Evolutionary conservation across 2,329 filamentous ascomycete species (phyloP).

Genomic region (Rhynchosporium agropyri): DNA sequence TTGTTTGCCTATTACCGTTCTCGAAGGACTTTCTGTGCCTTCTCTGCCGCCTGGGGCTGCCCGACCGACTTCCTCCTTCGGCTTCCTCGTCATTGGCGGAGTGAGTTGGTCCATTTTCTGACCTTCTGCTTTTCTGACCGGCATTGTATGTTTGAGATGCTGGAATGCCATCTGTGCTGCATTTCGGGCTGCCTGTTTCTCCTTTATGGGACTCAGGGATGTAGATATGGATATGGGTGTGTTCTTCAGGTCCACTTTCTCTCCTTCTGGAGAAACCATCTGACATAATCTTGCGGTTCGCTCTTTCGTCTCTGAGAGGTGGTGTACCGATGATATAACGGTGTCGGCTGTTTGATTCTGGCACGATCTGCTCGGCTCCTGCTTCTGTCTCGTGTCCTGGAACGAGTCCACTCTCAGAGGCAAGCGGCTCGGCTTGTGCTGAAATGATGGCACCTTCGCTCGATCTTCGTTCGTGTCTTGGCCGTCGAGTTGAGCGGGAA

Average conservation of each 20-base stretch:
- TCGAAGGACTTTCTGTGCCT: slow-evolving; percentile 33
- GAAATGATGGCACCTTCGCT: slow-evolving; percentile 20
- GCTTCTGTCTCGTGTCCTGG: slow-evolving; percentile 22
- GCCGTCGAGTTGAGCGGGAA: slow-evolving; percentile 25
- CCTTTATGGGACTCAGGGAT: slow-evolving; percentile 29
- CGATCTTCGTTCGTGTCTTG: slow-evolving; percentile 17
- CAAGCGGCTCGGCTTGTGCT: slow-evolving; percentile 22
- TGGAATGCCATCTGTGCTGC: slow-evolving; percentile 72
- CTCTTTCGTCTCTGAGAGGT: slow-evolving; percentile 26
- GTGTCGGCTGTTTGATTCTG: slow-evolving; percentile 30
- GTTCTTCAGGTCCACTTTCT: slow-evolving; percentile 30
- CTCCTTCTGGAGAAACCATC: slow-evolving; percentile 26
- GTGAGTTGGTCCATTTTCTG: slow-evolving; percentile 44
- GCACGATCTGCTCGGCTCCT: slow-evolving; percentile 26
- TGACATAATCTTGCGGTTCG: slow-evolving; percentile 33
- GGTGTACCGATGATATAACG: slow-evolving; percentile 36
- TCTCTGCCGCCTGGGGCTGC: slow-evolving; percentile 16
- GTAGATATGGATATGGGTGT: slow-evolving; percentile 43
- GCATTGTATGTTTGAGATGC: slow-evolving; percentile 34
- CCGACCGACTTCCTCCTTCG: slow-evolving; percentile 3
- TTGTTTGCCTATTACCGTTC: slow-evolving; percentile 8
- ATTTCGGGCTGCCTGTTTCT: slow-evolving; percentile 55
- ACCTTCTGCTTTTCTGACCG: slow-evolving; percentile 32
- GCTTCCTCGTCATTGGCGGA: slow-evolving; percentile 19
- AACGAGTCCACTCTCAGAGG: slow-evolving; percentile 23